phyloP scores from a whole-genome alignment of 2,329 filamentous ascomycete genomes.

The Calonectria pseudoturangicola region DNA sequence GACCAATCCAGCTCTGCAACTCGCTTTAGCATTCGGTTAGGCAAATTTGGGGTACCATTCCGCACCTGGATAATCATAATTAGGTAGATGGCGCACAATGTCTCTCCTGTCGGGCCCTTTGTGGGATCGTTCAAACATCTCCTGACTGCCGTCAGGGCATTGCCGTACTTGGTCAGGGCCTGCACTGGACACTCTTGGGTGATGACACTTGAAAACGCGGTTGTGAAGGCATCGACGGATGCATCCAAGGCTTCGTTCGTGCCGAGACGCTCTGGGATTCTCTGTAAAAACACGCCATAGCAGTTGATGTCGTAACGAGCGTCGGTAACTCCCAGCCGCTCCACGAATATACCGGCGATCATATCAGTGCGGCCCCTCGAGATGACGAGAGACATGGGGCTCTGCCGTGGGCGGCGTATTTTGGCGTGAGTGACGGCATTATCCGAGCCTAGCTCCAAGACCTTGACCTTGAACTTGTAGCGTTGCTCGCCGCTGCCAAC shows the following conservation, averaged over 20 bases:
- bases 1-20: slow-evolving; percentile 57
- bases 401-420: neutral
- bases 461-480: slow-evolving; percentile 68
- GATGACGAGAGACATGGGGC: slow-evolving; percentile 18
- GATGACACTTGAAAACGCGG: slow-evolving; percentile 52
- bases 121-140: slow-evolving; percentile 53
- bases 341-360: slow-evolving; percentile 53
- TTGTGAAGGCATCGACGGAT: slow-evolving; percentile 56
- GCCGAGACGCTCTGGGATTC: slow-evolving; percentile 67
- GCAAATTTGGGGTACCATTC: neutral
- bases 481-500: slow-evolving; percentile 67
- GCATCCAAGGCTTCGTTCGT: slow-evolving; percentile 67
- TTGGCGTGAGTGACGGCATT: slow-evolving; percentile 3
- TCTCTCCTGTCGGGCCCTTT: slow-evolving; percentile 56
- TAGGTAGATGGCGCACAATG: slow-evolving; percentile 61
- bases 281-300: slow-evolving; percentile 66
- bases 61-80: slow-evolving; percentile 61
- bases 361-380: slow-evolving; percentile 58
- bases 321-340: slow-evolving; percentile 62
- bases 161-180: slow-evolving; percentile 56
- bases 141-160: slow-evolving; percentile 56
- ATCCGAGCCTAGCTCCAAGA: slow-evolving; percentile 29
- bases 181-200: slow-evolving; percentile 44
- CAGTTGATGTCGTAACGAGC: slow-evolving; percentile 67
- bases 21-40: neutral